Evolutionary conservation across 257 asterid genomes (phyloP), one percentile per base, ranked within the genome.

Genomic region (Nicotiana attenuata): DNA sequence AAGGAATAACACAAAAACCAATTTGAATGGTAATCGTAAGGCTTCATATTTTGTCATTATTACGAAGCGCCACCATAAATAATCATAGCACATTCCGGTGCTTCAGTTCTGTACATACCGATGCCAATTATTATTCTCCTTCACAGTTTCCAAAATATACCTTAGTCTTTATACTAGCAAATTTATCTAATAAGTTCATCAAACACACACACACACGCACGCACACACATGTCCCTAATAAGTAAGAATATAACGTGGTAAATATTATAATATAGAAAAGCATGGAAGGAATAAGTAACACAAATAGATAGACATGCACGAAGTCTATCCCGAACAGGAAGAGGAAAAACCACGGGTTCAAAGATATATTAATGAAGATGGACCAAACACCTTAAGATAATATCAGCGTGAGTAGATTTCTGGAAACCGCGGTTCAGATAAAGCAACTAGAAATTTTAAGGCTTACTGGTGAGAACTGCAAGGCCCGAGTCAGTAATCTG

Each of bases 401-500:
- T n/a, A 56, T 35, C 53, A 14, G 28, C 0, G 24, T 47, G 38
- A 47, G 78, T 20, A 73, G 15, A 17, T 22, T 22, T 45, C 78
- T 13, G 15, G 47, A 24, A 14, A 20, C 77, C 24, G 38, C 38
- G 14, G 38, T 31, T 47, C 13, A 73, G 24, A 24, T 75, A 16
- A 50, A 75, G 10, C 3, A 50, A 19, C 20, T 38, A 65, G 10
- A 79, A 66, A 35, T 8, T n/a, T 47, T 7, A 65, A 22, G 61
- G 56, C 67, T 68, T 80, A 85, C 90, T 28, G 0, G 83, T 82
- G 68, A 88, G 86, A 69, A 50, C 38, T n/a, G 86, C 84, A 15
- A 88, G 86, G 19, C 87, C 89, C 13, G 59, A 41, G 47, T 88
- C 89, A 10, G 90, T 83, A 56, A 88, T 82, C 6, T 81, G 87